Base-by-base conservation (phyloP, 1,284 basidiomycete species). In the Chalciporus sp. region DNA sequence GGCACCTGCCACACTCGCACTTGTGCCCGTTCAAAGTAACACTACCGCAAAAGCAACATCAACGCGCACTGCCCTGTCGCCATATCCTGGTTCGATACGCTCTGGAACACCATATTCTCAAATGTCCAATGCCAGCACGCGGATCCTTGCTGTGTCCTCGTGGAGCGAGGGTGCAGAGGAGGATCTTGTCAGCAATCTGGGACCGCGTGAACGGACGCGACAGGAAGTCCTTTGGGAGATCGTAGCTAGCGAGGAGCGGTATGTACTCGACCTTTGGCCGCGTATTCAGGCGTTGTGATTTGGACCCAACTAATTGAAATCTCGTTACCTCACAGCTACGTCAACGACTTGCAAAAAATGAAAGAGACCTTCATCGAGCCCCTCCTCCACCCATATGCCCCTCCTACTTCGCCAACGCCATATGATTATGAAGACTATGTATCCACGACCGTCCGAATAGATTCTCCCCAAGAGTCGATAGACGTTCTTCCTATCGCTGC, bases 151-250 rank as follows among this genome's bases (percentile, higher is more conserved):
- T 26, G 92, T 90, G 0, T 79, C 87, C 53, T 96, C 93, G 37
- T 99, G 96, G 96, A 95, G 92, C 65, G 93, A 98, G 71, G 91
- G 92, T 65, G 94, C 95, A 8, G 92, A 97, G 68, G 92, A 94
- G 54, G 96, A 99, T 69, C 83, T 99, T 29, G 94, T 98, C 8
- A 87, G 88, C 41, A 96, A 99, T 67, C 78, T 99, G 19, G 93
- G 94, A 19, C 88, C 93, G 20, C 83, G 95, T 53, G 96, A 99
- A 70, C 84, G 96, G 49, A 98, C 94, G 28, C 82, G 96, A 48
- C 96, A 98, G 71, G 96, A 99, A 75, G 96, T 98, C 3, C 73
- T 99, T 31, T 98, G 95, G 82, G 96, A 99, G 76, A 98, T 99
- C 62, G 95, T 99, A 44, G 91, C 92, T 39, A 95, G 92, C 63